Evolutionary conservation across 495 filamentous ascomycete species (phyloP).

Genomic region (Lophiostoma macrostomum): DNA sequence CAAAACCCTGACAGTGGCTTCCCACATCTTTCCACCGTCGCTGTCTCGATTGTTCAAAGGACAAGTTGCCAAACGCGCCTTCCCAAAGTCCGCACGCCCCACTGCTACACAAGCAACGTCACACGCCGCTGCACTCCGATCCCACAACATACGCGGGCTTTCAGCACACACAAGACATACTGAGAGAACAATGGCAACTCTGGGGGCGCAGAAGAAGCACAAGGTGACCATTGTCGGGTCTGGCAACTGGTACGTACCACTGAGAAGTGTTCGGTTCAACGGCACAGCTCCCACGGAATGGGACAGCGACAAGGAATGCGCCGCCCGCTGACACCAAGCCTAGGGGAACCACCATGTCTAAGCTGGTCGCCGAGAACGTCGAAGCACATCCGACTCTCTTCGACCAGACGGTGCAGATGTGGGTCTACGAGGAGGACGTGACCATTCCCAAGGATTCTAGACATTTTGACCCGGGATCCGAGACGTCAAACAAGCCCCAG

Average conservation of each 20-base stretch:
- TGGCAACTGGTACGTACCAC: conserved; percentile 77
- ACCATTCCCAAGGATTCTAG: conserved; percentile 58
- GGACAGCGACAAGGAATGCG: too few relatives aligned
- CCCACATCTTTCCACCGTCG: background rate
- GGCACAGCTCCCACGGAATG: too few relatives aligned
- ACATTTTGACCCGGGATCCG: conserved; percentile 49
- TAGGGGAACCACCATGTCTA: conserved; percentile 94
- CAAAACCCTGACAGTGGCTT: conserved; percentile 27
- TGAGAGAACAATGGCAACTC: conserved; percentile 37
- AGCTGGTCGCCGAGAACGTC: conserved; percentile 93
- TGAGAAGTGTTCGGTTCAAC: background rate
- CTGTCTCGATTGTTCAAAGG: too few relatives aligned
- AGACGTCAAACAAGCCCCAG: conserved; percentile 59
- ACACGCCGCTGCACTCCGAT: background rate
- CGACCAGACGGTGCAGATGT: conserved; percentile 90
- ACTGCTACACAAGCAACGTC: background rate
- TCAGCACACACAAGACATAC: background rate
- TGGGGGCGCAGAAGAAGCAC: conserved; percentile 62
- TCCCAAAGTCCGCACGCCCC: background rate
- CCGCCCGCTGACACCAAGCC: background rate
- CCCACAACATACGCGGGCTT: background rate
- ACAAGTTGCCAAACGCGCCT: too few relatives aligned
- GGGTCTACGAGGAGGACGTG: conserved; percentile 89
- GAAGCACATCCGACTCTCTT: conserved; percentile 72
- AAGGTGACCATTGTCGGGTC: conserved; percentile 93